phyloP scores from a whole-genome alignment of 192 early-diverging fungal species.

The Podila horticola region DNA sequence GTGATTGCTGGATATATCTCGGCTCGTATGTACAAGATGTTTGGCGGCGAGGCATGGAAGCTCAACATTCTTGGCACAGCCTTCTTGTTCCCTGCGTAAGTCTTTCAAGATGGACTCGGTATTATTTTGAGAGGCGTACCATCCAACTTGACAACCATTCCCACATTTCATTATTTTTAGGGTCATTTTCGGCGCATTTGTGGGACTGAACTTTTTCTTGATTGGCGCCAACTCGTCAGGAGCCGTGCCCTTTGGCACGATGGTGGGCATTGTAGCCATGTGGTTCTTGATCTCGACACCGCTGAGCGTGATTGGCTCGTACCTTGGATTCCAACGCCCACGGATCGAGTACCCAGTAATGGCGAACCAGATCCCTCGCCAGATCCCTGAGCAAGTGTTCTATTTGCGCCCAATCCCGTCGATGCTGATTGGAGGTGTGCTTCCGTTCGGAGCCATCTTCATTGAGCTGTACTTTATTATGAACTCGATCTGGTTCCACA shows the following conservation, averaged over 20 bases:
- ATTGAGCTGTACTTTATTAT: constrained; percentile 98
- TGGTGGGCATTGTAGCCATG: constrained; percentile 82
- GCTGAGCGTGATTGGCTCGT: constrained; percentile 83
- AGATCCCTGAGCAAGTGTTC: constrained; percentile 89
- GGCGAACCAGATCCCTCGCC: constrained; percentile 94
- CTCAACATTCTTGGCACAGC: constrained; percentile 84
- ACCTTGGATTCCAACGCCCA: constrained; percentile 73
- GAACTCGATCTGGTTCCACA: constrained; percentile 93
- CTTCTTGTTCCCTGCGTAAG: constrained; percentile 82
- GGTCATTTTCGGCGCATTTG: constrained; percentile 67
- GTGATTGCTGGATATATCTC: constrained; percentile 89
- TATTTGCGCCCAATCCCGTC: constrained; percentile 80
- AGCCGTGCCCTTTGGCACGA: constrained; percentile 89
- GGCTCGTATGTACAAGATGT: constrained; percentile 92
- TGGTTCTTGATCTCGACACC: constrained; percentile 88
- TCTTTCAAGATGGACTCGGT: neutral
- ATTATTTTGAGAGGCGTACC: neutral
- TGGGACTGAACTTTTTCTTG: constrained; percentile 88
- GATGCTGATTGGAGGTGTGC: constrained; percentile 82
- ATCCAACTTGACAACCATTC: neutral
- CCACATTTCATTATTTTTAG: constrained; percentile 9
- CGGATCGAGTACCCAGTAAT: constrained; percentile 80
- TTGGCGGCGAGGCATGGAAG: constrained; percentile 88
- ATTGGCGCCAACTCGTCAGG: constrained; percentile 86
- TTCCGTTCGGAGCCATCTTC: constrained; percentile 94